Base-by-base conservation (phyloP, 495 filamentous ascomycete genomes). In the Talaromyces stipitatus region DNA sequence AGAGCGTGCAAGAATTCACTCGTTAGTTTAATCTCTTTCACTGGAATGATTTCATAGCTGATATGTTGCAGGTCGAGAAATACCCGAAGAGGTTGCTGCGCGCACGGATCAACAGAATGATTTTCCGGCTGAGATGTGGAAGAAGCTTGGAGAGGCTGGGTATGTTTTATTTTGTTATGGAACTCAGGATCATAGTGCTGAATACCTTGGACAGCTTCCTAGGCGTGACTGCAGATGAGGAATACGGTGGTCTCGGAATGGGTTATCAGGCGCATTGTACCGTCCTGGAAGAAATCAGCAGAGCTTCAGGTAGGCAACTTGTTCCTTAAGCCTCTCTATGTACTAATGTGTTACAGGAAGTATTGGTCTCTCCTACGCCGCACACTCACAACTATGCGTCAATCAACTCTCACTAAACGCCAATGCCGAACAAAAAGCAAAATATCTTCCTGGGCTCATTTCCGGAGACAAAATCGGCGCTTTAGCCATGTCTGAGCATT, bases 181-280 rank as follows among this genome's bases (percentile, higher is more conserved):
- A 16, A 46, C 22, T 8, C 7, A 2, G 10, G 8, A 46, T 1
- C 9, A 46, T 3, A 23, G 24, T 11, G 14, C 45, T 48, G 11
- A 48, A 12, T 11, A 26, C 20, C 3, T 26, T 12, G 0, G 6
- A 43, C 45, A 82, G 90, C 3, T 87, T 97, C 56, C 81, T 98
- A 18, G 94, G 94, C 38, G 87, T 97, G 61, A 98, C 94, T 0
- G 95, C 90, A 12, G 90, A 96, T 69, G 92, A 97, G 69, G 87
- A 91, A 41, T 92, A 92, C 53, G 95, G 94, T 38, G 94, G 94
- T 3, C 69, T 97, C 53, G 89, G 80, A 3, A 85, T 97, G 82
- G 94, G 94, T 33, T 98, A 98, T 72, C 95, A 98, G 70, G 95
- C 95, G 27, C 94, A 98, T 66, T 97, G 92, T 68, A 76, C 95